Conservation (phyloP, 1,284 basidiomycete genomes). For the Somion occarium region DNA sequence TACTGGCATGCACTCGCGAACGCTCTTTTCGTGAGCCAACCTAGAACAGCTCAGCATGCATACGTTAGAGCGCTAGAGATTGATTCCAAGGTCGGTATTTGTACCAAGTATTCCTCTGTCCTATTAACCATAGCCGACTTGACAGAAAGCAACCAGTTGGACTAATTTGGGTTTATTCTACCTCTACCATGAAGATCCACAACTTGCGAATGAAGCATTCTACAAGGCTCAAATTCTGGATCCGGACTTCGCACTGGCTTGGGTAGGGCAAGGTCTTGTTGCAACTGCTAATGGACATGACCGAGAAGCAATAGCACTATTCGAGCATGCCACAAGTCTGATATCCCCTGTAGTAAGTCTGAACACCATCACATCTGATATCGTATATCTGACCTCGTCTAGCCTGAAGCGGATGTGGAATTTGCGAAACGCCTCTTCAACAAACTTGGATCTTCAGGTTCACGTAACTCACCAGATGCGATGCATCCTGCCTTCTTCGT, state of each 20-base stretch:
- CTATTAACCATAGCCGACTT: constrained; percentile 5
- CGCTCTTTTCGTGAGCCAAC: constrained; percentile 64
- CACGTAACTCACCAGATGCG: constrained; percentile 31
- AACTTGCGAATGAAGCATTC: constrained; percentile 86
- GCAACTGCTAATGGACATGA: constrained; percentile 65
- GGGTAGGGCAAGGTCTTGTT: constrained; percentile 90
- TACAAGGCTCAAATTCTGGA: constrained; percentile 87
- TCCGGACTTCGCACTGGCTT: constrained; percentile 87
- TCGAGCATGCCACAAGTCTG: constrained; percentile 81
- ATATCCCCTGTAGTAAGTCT: constrained; percentile 60
- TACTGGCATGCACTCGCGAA: constrained; percentile 86
- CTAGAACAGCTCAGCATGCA: constrained; percentile 83
- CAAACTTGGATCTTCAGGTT: constrained; percentile 26
- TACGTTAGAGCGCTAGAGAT: constrained; percentile 89
- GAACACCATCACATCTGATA: neutral
- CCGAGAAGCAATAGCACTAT: constrained; percentile 63
- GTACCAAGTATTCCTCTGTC: neutral
- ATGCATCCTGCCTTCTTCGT: constrained; percentile 79
- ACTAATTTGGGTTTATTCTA: constrained; percentile 89
- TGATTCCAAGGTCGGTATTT: constrained; percentile 61
- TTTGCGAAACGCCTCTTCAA: constrained; percentile 66
- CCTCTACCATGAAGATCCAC: constrained; percentile 75
- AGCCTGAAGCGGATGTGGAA: constrained; percentile 85
- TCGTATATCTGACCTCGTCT: neutral
- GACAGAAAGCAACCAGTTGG: constrained; percentile 77